phyloP scores from a whole-genome alignment of 2,329 filamentous ascomycete genomes.

The Xylariomycetidae sp. region DNA sequence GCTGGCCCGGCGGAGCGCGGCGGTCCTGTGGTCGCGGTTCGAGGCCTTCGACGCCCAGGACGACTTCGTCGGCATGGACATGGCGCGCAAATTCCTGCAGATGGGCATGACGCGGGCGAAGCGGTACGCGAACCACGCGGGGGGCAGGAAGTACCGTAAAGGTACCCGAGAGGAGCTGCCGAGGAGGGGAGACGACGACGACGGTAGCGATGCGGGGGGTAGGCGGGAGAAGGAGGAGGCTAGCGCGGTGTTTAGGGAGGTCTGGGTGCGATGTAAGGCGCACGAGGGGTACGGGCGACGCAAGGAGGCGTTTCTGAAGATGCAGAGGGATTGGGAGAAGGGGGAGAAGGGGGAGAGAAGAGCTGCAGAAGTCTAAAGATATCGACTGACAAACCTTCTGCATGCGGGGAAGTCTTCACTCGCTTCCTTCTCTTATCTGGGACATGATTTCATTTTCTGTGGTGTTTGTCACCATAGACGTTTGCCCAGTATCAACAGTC shows the following conservation, averaged over 20 bases:
- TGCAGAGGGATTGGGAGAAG: constrained; percentile 30
- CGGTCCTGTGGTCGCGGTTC: constrained; percentile 45
- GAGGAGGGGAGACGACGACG: constrained; percentile 40
- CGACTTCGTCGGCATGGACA: constrained; percentile 62
- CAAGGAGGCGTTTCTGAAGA: constrained; percentile 42
- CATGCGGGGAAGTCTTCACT: too few relatives aligned
- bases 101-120: constrained; percentile 62
- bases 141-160: constrained; percentile 52
- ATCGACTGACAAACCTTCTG: too few relatives aligned
- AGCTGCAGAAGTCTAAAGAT: too few relatives aligned
- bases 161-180: constrained; percentile 34
- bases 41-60: constrained; percentile 41
- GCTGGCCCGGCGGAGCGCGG: constrained; percentile 46
- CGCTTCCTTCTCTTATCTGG: too few relatives aligned
- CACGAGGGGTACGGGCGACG: constrained; percentile 38
- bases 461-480: too few relatives aligned
- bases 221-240: constrained; percentile 45
- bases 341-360: too few relatives aligned
- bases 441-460: too few relatives aligned
- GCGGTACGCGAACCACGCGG: constrained; percentile 51
- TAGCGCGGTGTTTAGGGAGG: constrained; percentile 42
- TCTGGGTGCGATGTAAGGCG: constrained; percentile 42
- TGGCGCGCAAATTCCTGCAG: constrained; percentile 60
- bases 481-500: too few relatives aligned
- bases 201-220: too few relatives aligned